Evolutionary conservation across 2,329 filamentous ascomycete species (phyloP).

Genomic region (Diaporthe helianthi): DNA sequence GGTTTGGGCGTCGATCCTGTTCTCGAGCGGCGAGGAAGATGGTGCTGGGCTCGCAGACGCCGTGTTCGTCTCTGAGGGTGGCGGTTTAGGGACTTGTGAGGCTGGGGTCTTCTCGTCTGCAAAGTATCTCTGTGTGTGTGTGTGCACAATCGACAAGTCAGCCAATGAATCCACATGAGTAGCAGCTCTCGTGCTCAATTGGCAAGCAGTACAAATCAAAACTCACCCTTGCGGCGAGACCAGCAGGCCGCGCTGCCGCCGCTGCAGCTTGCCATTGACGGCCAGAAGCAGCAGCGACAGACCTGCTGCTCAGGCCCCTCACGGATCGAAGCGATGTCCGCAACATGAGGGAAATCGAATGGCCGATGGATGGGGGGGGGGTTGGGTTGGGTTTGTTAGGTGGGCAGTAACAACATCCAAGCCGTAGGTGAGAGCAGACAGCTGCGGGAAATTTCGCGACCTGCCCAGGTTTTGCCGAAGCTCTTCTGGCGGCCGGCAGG

Average conservation of each 20-base stretch:
- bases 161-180: conserved; percentile 34
- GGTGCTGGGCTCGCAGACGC: conserved; percentile 54
- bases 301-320: conserved; percentile 63
- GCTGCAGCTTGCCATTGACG: conserved; percentile 67
- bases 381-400: conserved; percentile 27
- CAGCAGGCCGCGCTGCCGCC: conserved; percentile 45
- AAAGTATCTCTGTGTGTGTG: conserved; percentile 64
- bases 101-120: conserved; percentile 60
- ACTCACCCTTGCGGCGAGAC: conserved; percentile 50
- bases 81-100: conserved; percentile 57
- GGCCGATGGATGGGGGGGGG: conserved; percentile 44
- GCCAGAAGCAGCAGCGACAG: conserved; percentile 58
- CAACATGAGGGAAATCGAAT: conserved; percentile 67
- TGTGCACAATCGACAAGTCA: conserved; percentile 13
- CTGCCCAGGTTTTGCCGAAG: conserved; percentile 35
- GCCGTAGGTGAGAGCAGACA: conserved; percentile 15
- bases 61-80: conserved; percentile 60
- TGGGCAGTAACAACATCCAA: conserved; percentile 15
- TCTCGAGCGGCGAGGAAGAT: conserved; percentile 45
- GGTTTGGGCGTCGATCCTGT: conserved; percentile 47
- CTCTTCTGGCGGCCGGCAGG: conserved; percentile 32
- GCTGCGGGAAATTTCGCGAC: conserved; percentile 35
- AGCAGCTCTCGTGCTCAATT: conserved; percentile 36
- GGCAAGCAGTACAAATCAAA: conserved; percentile 20
- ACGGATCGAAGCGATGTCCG: conserved; percentile 72